These are phyloP conservation scores for Backusella parvicylindrica DNA, from an alignment of 192 early-diverging fungal species.

Conservation along the genomic window DNA sequence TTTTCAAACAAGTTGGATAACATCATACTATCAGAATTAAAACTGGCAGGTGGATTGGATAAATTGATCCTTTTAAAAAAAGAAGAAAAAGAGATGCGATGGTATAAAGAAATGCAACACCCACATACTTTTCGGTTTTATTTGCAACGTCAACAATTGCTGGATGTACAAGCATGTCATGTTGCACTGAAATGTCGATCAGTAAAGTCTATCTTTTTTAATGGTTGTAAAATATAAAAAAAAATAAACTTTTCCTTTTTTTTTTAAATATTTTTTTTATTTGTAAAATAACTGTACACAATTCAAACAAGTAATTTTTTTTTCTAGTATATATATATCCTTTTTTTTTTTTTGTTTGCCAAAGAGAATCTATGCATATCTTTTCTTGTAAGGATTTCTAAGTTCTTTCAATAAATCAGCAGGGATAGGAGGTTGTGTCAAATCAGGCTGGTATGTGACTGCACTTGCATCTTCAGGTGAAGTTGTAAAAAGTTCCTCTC, in stretches of 20 bases:
- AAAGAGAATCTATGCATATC: neutral
- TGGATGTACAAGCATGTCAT: neutral
- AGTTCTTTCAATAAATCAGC: constrained; percentile 26
- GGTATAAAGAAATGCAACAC: neutral
- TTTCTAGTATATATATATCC: neutral
- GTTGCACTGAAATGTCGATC: neutral
- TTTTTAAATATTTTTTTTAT: neutral
- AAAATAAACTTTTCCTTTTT: neutral
- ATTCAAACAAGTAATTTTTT: neutral
- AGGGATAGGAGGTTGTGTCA: constrained; percentile 22
- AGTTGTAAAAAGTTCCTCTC: constrained; percentile 32
- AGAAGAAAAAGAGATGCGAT: neutral
- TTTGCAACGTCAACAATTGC: neutral
- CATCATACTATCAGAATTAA: neutral
- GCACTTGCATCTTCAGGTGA: constrained; percentile 17
- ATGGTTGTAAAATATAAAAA: constrained; percentile 1
- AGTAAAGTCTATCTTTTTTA: neutral
- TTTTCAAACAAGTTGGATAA: neutral
- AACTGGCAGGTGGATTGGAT: neutral
- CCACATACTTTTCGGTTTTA: neutral
- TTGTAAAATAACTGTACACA: neutral
- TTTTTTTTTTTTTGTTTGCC: neutral
- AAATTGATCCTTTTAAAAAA: neutral
- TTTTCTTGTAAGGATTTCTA: constrained; percentile 28
- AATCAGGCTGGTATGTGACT: constrained; percentile 24